Evolutionary conservation across 345 rosid genomes (phyloP).

Genomic region (Rhodamnia rubescens): DNA sequence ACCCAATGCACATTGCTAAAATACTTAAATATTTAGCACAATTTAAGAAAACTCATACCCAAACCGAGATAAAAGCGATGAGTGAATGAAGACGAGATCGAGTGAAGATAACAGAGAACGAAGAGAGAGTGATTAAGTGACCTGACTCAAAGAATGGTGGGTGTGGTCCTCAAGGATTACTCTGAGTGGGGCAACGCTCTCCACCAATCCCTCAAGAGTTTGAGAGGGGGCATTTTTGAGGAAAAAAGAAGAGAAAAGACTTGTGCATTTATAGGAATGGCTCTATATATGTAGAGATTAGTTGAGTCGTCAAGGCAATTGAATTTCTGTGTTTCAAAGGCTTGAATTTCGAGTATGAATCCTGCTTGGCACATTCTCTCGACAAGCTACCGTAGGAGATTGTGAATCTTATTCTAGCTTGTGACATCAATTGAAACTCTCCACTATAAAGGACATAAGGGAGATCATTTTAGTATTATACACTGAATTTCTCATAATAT

Average conservation of each 20-base stretch:
- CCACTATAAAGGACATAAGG: background rate
- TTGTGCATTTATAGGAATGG: background rate
- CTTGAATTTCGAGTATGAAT: background rate
- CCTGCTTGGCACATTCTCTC: background rate
- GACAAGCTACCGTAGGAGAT: background rate
- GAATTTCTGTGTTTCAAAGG: background rate
- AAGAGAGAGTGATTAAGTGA: background rate
- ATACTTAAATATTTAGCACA: background rate
- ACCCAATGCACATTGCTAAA: background rate
- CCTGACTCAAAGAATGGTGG: no score
- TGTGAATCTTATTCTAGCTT: background rate
- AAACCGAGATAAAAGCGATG: background rate
- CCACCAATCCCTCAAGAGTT: background rate
- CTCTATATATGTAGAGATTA: background rate
- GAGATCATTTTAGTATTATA: background rate
- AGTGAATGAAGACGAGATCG: background rate
- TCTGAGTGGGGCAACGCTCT: background rate
- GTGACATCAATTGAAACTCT: background rate
- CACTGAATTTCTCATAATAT: background rate
- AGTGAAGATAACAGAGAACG: background rate
- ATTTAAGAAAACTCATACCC: background rate
- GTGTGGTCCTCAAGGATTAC: background rate
- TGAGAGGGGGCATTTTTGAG: no score
- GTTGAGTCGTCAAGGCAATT: no score
- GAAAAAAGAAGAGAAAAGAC: background rate